Evolutionary conservation across 148 eudicot genomes (phyloP).

Genomic region (Dianthus caryophyllus): DNA sequence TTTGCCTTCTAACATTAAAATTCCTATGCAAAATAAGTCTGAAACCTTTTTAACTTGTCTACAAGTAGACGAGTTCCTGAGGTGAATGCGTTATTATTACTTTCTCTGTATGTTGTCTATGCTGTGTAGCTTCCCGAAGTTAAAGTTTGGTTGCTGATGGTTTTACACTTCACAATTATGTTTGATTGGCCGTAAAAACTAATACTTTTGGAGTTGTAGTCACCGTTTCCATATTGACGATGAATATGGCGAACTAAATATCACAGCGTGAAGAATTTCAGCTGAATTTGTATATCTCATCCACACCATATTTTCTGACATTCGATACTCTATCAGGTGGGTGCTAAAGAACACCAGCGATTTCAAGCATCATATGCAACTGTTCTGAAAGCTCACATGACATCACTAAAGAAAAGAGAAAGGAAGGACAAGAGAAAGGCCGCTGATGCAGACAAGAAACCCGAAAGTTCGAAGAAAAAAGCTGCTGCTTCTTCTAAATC

Average conservation of each 20-base stretch:
- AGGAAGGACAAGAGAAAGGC: slow-evolving; percentile 78
- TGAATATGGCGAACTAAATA: neutral
- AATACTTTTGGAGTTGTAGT: no score
- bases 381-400: slow-evolving; percentile 90
- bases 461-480: slow-evolving; percentile 35
- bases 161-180: no score
- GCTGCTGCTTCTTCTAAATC: slow-evolving; percentile 26
- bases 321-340: slow-evolving; percentile 44
- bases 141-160: no score
- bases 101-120: neutral
- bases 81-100: neutral
- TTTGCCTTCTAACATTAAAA: no score
- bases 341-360: slow-evolving; percentile 79
- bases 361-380: slow-evolving; percentile 91
- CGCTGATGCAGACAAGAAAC: slow-evolving; percentile 51
- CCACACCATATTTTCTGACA: neutral
- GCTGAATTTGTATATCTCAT: neutral
- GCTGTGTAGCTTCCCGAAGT: neutral
- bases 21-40: no score
- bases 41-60: no score
- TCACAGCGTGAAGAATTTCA: neutral
- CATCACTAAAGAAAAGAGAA: slow-evolving; percentile 88
- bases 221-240: neutral
- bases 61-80: no score
- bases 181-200: no score